phyloP scores from a whole-genome alignment of 2,329 filamentous ascomycete genomes.

The Exophiala calicioides region DNA sequence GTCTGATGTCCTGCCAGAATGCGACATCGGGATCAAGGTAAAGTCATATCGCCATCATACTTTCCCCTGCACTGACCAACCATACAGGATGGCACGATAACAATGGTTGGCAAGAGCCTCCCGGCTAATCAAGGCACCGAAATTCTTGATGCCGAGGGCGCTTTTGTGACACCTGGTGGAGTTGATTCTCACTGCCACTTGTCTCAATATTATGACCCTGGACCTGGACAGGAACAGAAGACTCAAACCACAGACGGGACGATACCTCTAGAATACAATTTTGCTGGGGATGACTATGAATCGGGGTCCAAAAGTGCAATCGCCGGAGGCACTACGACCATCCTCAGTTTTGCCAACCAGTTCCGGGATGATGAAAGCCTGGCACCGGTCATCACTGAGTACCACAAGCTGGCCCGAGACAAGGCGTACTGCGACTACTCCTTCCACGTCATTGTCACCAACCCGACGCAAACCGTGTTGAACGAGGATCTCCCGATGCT shows the following conservation, averaged over 20 bases:
- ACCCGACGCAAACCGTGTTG: constrained; percentile 35
- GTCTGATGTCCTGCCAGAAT: constrained; percentile 45
- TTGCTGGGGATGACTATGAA: constrained; percentile 46
- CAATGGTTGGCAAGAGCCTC: constrained; percentile 42
- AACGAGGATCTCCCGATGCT: constrained; percentile 41
- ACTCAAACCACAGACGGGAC: constrained; percentile 24
- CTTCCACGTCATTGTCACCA: constrained; percentile 47
- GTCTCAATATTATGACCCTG: constrained; percentile 38
- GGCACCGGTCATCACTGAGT: constrained; percentile 48
- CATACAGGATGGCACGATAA: constrained; percentile 44
- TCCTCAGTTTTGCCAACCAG: constrained; percentile 60
- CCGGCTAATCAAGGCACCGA: constrained; percentile 37
- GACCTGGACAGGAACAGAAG: background rate
- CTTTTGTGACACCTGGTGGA: constrained; percentile 41
- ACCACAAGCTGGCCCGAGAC: constrained; percentile 47
- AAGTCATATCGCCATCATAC: constrained; percentile 18
- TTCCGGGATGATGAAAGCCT: constrained; percentile 48
- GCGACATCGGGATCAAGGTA: constrained; percentile 49
- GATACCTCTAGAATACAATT: constrained; percentile 7
- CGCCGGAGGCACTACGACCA: constrained; percentile 60
- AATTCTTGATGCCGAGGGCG: constrained; percentile 46
- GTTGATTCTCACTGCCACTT: constrained; percentile 54
- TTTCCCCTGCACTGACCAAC: background rate
- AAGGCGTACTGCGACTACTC: constrained; percentile 59
- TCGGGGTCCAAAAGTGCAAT: constrained; percentile 57